A percentile compares a stretch with the other conserved stretches of the same genome.
Conservation (phyloP, 2,329 filamentous ascomycete species). For the Periconia sp. region DNA sequence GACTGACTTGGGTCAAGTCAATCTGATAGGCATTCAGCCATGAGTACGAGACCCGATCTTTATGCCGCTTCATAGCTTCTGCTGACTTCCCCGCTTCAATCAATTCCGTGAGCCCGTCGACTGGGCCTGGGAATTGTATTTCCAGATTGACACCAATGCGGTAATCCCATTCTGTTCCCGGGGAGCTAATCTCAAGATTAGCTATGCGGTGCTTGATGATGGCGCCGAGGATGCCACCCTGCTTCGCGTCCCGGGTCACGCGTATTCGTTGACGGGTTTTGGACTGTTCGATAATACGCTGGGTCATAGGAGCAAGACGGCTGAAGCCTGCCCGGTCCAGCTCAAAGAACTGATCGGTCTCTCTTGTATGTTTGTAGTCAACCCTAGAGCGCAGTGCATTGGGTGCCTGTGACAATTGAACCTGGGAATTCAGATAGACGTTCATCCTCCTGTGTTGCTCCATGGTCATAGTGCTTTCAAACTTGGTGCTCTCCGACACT, state of each 20-base stretch:
- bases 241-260: constrained; percentile 76
- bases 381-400: constrained; percentile 64
- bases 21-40: constrained; percentile 83
- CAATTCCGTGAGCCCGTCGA: constrained; percentile 58
- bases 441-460: constrained; percentile 90
- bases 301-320: constrained; percentile 55
- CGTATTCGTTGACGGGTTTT: constrained; percentile 36
- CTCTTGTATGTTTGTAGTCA: constrained; percentile 80
- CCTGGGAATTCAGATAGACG: constrained; percentile 76
- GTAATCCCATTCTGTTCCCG: constrained; percentile 80
- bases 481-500: constrained; percentile 50
- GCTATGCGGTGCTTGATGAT: constrained; percentile 91
- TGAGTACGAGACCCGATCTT: constrained; percentile 89
- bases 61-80: constrained; percentile 67
- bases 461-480: constrained; percentile 89
- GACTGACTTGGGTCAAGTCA: constrained; percentile 87
- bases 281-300: constrained; percentile 60
- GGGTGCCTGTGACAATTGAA: constrained; percentile 59
- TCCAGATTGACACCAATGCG: constrained; percentile 94
- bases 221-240: constrained; percentile 72
- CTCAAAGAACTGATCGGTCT: constrained; percentile 80
- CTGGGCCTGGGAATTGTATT: constrained; percentile 75
- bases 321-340: constrained; percentile 58
- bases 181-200: constrained; percentile 87
- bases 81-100: constrained; percentile 50